phyloP scores from a whole-genome alignment of 2,329 filamentous ascomycete species.

The Trichoderma koningiopsis region DNA sequence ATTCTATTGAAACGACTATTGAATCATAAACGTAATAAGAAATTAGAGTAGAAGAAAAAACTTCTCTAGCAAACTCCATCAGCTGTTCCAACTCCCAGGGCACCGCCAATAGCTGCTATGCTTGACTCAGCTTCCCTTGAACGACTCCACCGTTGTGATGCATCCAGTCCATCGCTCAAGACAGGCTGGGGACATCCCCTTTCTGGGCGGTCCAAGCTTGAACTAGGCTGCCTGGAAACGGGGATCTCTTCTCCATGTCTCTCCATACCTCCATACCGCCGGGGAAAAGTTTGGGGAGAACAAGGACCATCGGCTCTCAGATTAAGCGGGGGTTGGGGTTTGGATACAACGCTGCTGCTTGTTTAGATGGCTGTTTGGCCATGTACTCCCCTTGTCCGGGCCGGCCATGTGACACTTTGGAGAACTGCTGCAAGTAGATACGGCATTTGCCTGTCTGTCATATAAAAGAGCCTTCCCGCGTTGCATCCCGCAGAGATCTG shows the following conservation, averaged over 20 bases:
- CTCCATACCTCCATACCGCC: constrained; percentile 15
- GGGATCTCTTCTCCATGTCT: constrained; percentile 22
- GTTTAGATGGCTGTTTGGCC: neutral
- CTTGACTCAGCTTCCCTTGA: constrained; percentile 11
- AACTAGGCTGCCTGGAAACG: constrained; percentile 17
- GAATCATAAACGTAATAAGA: neutral
- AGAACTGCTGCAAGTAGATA: neutral
- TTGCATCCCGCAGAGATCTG: neutral
- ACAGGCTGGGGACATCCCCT: neutral
- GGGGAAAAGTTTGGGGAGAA: constrained; percentile 24
- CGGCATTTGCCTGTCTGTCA: neutral
- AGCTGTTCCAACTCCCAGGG: neutral
- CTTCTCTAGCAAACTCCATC: constrained; percentile 9
- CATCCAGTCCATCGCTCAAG: neutral
- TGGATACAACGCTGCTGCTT: constrained; percentile 8
- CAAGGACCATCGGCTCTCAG: neutral
- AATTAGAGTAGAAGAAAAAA: constrained; percentile 8
- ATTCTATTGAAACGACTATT: neutral
- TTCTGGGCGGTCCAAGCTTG: constrained; percentile 11
- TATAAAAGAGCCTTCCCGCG: constrained; percentile 3
- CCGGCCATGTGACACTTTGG: constrained; percentile 16
- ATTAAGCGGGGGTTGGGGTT: constrained; percentile 9
- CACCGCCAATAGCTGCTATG: neutral
- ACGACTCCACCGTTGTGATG: constrained; percentile 17
- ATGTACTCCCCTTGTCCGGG: neutral